A percentile compares a stretch with the other conserved stretches of the same genome.
Conservation (phyloP, 305 asterid genomes). For the Solanum hybrid region DNA sequence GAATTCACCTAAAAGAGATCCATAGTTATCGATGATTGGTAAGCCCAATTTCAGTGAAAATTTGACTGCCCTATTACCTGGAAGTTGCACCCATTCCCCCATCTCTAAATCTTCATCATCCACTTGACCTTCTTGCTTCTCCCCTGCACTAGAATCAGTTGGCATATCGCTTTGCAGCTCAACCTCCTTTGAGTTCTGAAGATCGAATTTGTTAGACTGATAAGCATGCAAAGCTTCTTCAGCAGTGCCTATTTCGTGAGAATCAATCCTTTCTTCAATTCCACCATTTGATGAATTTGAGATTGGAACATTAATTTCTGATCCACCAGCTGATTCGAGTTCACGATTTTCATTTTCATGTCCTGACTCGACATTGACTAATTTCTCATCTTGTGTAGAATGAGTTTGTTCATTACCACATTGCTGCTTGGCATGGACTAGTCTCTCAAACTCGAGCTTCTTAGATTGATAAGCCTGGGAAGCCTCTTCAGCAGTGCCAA, state of each 20-base stretch:
- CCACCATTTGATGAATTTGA: not conserved
- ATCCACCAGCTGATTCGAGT: not conserved
- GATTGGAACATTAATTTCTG: not conserved
- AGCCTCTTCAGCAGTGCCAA: slow-evolving; percentile 1
- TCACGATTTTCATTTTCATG: not conserved
- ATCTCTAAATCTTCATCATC: not conserved
- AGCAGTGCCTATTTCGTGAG: not conserved
- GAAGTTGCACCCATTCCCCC: slow-evolving; percentile 9
- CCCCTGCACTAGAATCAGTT: not conserved
- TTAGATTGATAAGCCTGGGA: not conserved
- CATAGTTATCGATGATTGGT: slow-evolving; percentile 10
- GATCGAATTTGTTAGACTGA: not conserved
- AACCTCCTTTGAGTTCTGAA: not conserved
- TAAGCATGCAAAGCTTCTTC: not conserved
- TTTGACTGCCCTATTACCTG: not conserved
- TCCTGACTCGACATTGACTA: not conserved
- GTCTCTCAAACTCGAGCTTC: not conserved
- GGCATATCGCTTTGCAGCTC: not conserved
- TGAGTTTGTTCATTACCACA: not conserved
- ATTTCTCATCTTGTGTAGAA: not conserved
- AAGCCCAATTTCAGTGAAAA: not conserved
- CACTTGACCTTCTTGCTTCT: not conserved
- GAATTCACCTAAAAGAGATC: slow-evolving; percentile 6
- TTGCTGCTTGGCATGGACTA: not conserved
- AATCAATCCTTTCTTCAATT: not conserved